Evolutionary conservation across 2,329 filamentous ascomycete species (phyloP), one percentile per base, ranked within the genome.

Genomic region (Aulographum hederae): DNA sequence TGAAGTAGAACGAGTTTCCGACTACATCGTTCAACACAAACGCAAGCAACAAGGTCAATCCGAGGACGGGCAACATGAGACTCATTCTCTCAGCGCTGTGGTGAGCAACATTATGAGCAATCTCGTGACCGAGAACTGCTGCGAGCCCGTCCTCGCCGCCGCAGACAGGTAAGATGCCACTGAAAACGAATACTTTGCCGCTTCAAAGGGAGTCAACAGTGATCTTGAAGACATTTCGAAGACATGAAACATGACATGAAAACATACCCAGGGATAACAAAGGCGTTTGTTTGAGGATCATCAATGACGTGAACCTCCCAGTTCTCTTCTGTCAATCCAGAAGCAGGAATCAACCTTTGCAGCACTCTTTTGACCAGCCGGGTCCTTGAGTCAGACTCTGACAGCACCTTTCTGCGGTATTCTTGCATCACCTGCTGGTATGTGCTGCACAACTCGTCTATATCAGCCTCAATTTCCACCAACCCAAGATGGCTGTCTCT

Each of bases 281-380:
- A 82, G 0, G 79, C 79, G 43, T 86, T 86, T 39, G 64, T 61
- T 25, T 65, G 66, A 14, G 60, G 59, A 37, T 73, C 72, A n/a
- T 79, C 65, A 43, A 86, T 81, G 5, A 86, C 78, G 42, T 66
- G 60, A 3, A 85, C 63, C 52, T 82, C 73, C 78, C 79, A 85
- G 10, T 68, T 47, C 35, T 49, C 36, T 27, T 64, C 53, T 38
- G 63, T 52, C 33, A 78, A 54, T 4, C 73, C 73, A 39, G 67
- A 73, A 31, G 73, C 71, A 4, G 74, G 74, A 17, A 84, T 67
- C 42, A 86, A 50, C 33, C 72, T 56, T 32, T 58, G 47, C 61
- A 85, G 65, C 10, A 85, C 75, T 36, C 66, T 57, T 46, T 64
- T 60, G 5, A 84, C 77, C 48, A 56, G 48, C 18, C 46, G 41